These are phyloP conservation scores for Nakazawaea molendinolei DNA, from an alignment of 805 yeast species.

Conservation along the genomic window DNA sequence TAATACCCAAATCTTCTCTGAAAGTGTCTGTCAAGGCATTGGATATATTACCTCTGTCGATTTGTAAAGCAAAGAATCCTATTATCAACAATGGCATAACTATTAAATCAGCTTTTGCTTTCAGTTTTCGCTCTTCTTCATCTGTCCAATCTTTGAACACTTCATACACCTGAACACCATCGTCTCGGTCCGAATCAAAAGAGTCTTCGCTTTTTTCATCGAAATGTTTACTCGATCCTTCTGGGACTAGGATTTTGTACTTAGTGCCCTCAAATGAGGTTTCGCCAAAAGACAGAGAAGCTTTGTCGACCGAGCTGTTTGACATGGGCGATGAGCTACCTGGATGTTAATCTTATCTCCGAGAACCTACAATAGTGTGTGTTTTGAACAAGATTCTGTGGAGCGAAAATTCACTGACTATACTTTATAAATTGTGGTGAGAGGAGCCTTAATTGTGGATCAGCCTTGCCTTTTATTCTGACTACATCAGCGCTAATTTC, in stretches of 20 bases:
- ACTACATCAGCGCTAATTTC: too few species aligned
- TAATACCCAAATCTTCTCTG: conserved; percentile 42
- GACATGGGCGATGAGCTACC: not conserved
- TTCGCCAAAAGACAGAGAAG: not conserved
- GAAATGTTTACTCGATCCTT: not conserved
- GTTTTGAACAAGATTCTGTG: too few species aligned
- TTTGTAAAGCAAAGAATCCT: conserved; percentile 37
- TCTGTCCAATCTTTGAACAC: conserved; percentile 14
- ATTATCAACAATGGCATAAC: conserved; percentile 13
- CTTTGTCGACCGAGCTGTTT: not conserved
- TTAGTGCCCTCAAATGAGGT: not conserved
- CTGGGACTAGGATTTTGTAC: not conserved
- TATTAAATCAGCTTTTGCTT: conserved; percentile 15
- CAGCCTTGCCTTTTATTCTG: too few species aligned
- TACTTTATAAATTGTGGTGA: too few species aligned
- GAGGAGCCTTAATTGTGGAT: too few species aligned
- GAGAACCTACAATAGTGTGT: too few species aligned
- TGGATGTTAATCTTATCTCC: too few species aligned
- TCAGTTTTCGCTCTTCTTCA: conserved; percentile 15
- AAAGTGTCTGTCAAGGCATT: conserved; percentile 55
- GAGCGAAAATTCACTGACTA: too few species aligned
- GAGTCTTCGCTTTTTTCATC: not conserved
- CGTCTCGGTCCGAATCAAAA: not conserved
- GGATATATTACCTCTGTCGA: conserved; percentile 50
- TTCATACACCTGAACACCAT: not conserved